These are phyloP conservation scores for Epichloe glyceriae DNA, from an alignment of 2,329 filamentous ascomycete genomes.

Conservation along the genomic window DNA sequence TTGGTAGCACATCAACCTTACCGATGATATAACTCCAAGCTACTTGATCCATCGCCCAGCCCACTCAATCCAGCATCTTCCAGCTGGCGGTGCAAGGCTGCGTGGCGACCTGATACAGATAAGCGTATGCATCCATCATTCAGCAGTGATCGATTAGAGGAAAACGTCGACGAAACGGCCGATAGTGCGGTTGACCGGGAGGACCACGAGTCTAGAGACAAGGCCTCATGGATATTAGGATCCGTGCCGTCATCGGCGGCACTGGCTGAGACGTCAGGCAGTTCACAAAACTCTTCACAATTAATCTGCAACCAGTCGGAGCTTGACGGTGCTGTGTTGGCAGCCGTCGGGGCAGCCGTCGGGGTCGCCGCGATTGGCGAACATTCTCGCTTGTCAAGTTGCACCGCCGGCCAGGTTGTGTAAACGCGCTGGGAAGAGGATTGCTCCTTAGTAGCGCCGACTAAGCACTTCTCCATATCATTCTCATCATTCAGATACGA, in stretches of 20 bases:
- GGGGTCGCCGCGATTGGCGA: not conserved
- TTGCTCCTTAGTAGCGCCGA: not conserved
- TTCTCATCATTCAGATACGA: constrained; percentile 3
- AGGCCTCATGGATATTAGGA: not conserved
- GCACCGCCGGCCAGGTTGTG: not conserved
- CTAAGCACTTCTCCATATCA: not conserved
- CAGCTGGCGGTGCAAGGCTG: constrained; percentile 2
- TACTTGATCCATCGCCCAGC: not conserved
- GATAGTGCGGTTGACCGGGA: not conserved
- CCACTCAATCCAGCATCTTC: constrained; percentile 6
- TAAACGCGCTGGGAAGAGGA: not conserved
- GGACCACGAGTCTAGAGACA: not conserved
- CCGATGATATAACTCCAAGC: constrained; percentile 3
- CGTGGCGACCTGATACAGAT: not conserved
- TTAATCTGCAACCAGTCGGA: not conserved
- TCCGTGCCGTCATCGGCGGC: not conserved
- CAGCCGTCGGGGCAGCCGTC: not conserved
- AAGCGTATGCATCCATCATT: not conserved
- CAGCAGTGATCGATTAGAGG: not conserved
- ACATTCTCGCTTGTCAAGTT: not conserved
- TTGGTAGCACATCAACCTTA: not conserved
- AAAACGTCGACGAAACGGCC: constrained; percentile 1
- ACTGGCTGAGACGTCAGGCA: not conserved
- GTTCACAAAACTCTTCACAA: not conserved
- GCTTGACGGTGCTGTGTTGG: not conserved